These are phyloP conservation scores for Phialophora expanda DNA, from an alignment of 2,329 filamentous ascomycete genomes.

Conservation along the genomic window DNA sequence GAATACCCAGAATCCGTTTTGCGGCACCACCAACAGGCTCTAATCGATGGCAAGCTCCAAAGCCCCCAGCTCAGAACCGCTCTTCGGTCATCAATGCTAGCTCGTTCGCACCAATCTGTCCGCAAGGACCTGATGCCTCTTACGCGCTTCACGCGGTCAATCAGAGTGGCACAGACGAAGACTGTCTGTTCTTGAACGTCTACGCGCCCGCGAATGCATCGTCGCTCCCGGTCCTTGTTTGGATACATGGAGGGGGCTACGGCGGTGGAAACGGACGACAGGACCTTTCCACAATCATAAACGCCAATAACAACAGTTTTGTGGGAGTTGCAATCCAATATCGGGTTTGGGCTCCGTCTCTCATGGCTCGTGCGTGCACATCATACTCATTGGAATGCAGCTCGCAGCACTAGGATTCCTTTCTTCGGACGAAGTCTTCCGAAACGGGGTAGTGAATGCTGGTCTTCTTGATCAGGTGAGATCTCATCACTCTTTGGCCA, in stretches of 20 bases:
- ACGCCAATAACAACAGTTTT: slow-evolving; percentile 56
- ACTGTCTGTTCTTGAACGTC: slow-evolving; percentile 51
- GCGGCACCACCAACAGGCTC: slow-evolving; percentile 45
- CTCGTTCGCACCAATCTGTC: slow-evolving; percentile 44
- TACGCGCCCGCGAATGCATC: slow-evolving; percentile 46
- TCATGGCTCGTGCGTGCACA: neutral
- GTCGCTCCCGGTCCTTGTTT: slow-evolving; percentile 47
- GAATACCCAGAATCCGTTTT: slow-evolving; percentile 44
- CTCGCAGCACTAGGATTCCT: slow-evolving; percentile 55
- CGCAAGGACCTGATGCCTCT: slow-evolving; percentile 42
- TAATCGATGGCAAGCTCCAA: slow-evolving; percentile 45
- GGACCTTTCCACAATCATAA: slow-evolving; percentile 51
- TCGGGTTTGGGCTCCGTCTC: slow-evolving; percentile 44
- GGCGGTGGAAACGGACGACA: slow-evolving; percentile 43
- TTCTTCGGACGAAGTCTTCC: slow-evolving; percentile 60
- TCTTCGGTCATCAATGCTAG: slow-evolving; percentile 40
- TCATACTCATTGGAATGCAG: slow-evolving; percentile 34
- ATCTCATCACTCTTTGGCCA: neutral
- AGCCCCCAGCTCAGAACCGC: slow-evolving; percentile 40
- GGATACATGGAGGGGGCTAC: slow-evolving; percentile 49
- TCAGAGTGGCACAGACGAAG: slow-evolving; percentile 43
- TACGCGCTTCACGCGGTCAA: slow-evolving; percentile 23
- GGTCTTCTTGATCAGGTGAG: slow-evolving; percentile 65
- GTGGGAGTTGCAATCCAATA: slow-evolving; percentile 59
- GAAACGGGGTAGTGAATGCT: slow-evolving; percentile 64